A percentile compares a stretch with the other conserved stretches of the same genome.
These are phyloP conservation scores for Dothiorella sarmentorum DNA, from an alignment of 2,329 filamentous ascomycete species.

Conservation along the genomic window DNA sequence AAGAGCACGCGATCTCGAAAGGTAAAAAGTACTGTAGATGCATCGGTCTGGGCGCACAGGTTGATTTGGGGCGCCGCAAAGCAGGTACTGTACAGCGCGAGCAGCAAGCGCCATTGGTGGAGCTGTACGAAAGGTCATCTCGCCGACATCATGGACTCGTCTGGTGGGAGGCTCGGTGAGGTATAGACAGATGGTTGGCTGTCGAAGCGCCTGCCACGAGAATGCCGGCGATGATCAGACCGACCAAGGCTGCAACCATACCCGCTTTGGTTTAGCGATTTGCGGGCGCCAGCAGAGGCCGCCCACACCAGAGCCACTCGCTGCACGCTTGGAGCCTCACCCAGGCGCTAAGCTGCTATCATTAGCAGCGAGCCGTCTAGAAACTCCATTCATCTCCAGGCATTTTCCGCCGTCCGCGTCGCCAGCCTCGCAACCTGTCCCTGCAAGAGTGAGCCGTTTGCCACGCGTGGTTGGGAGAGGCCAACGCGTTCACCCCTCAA, in stretches of 20 bases:
- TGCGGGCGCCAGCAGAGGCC: background rate
- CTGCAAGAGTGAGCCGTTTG: background rate
- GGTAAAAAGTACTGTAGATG: slow-evolving; percentile 1
- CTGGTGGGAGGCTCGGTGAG: slow-evolving; percentile 3
- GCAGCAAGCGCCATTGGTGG: background rate
- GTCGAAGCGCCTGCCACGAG: slow-evolving; percentile 20
- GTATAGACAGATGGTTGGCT: slow-evolving; percentile 33
- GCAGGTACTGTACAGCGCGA: slow-evolving; percentile 16
- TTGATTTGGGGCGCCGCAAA: slow-evolving; percentile 9
- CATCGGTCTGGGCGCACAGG: background rate
- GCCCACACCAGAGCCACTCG: background rate
- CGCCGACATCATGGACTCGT: background rate
- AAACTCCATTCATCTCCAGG: background rate
- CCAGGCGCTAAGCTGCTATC: slow-evolving; percentile 13
- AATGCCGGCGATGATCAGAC: slow-evolving; percentile 16
- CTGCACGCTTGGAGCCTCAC: slow-evolving; percentile 5
- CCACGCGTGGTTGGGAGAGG: background rate
- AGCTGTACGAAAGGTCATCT: slow-evolving; percentile 6
- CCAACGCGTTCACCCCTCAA: background rate
- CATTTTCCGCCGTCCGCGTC: background rate
- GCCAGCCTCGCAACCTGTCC: slow-evolving; percentile 2
- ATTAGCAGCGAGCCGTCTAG: slow-evolving; percentile 9
- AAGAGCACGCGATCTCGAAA: background rate
- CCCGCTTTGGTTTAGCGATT: background rate
- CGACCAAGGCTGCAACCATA: background rate